Base-by-base conservation (phyloP, 106 monocot species). In the Platanthera zijinensis region DNA sequence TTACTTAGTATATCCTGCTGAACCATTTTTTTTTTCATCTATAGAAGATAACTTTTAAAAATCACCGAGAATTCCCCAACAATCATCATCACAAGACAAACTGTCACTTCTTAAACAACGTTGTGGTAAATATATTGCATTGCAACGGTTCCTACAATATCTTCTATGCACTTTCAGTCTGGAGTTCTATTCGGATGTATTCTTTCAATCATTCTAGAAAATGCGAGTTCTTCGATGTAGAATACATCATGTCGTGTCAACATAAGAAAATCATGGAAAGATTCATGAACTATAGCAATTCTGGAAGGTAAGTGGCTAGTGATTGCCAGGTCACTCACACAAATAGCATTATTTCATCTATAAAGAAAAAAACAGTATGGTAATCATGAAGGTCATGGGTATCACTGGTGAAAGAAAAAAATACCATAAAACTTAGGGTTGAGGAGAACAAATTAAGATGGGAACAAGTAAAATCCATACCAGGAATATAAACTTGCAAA, bases 401-500 rank as follows among this genome's bases (percentile, higher is more conserved):
- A 62, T 11, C 18, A 76, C 18, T 7, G n/a, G 12, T 2, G 59
- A 63, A 62, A 48, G 49, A 10, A 48, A n/a, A n/a, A 6, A 46
- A 48, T 64, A 45, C 17, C 13, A 75, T 13, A 48, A 48, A 64
- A 62, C 11, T 19, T 21, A 17, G 4, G 15, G 67, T 50, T 48
- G 10, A 48, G 4, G 32, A 15, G 71, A 39, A 79, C 17, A 74
- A 74, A 48, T 22, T 57, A 52, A 49, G 22, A 75, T 49, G 11
- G 21, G 6, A 10, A 25, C 66, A 57, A 57, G 17, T 51, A 48
- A 17, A 51, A 71, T 10, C 10, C 50, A 59, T 78, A 96, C 96
- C 96, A 84, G 96, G 93, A 81, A 92, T 88, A 78, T 90, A 96
- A 10, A 96, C 87, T 76, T 96, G 84, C 47, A 89, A 28, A 28